Evolutionary conservation across 345 rosid genomes (phyloP), one percentile per base, ranked within the genome.

Genomic region (Corchorus capsularis): DNA sequence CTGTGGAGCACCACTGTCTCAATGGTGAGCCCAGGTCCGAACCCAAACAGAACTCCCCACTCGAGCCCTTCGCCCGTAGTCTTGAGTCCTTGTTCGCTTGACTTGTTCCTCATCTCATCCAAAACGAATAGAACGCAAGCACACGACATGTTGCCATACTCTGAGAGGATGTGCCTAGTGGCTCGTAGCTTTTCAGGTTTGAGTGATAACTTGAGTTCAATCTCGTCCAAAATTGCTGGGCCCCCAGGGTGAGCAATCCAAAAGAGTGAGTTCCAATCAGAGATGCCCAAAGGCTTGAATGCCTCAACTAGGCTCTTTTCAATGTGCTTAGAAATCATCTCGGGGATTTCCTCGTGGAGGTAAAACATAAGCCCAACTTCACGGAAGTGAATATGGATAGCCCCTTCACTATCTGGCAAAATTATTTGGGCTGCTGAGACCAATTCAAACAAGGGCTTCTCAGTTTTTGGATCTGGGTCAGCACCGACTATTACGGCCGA

Each of bases 1-100:
- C 87, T 83, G 15, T 79, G 89, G 46, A 86, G 82, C n/a, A 83
- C 89, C 39, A 86, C 82, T 0, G 86, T 84, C 77, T 86, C 87
- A 67, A 84, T 81, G 8, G 87, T 82, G 22, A 86, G 79, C 3
- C 89, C 87, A 2, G 89, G 89, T 34, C 76, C 76, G 19, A 73
- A 73, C 1, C 76, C 76, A 16, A 73, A 60, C 35, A 73, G 68
- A 4, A 73, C 76, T 10, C 76, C 76, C 76, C 76, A 73, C 22
- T 59, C 68, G 8, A 73, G 76, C 53, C 76, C 76, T 52, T 87
- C 86, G 6, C 90, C 88, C 0, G 85, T 87, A 5, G 86, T 77
- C 50, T 19, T 14, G 1, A 73, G 72, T 52, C 86, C 86, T 3
- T 81, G 64, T 37, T 82, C 73, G 0, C 35, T 63, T 2, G 83